These are phyloP conservation scores for Monilinia fructicola DNA, from an alignment of 2,329 filamentous ascomycete genomes.

Conservation along the genomic window DNA sequence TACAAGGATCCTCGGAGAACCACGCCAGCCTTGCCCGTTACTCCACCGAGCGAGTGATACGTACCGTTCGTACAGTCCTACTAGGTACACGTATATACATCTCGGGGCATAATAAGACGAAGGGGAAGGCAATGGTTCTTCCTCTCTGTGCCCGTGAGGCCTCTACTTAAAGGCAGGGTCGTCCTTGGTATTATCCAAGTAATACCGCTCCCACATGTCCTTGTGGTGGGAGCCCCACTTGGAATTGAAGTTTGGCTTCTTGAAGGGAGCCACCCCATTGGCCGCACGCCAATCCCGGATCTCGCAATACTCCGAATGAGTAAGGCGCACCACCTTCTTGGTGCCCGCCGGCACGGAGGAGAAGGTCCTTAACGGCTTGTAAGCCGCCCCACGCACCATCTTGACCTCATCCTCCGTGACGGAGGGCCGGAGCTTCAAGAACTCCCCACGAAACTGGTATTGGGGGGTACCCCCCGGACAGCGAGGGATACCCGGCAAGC, in stretches of 20 bases:
- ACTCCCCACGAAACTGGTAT: background rate
- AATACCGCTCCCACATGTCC: background rate
- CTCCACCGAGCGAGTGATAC: conserved; percentile 6
- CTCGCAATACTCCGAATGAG: background rate
- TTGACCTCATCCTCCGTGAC: conserved; percentile 7
- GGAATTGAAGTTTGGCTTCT: background rate
- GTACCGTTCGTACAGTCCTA: conserved; percentile 13
- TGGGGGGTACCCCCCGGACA: background rate
- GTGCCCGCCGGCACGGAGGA: background rate
- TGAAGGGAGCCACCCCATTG: conserved; percentile 12
- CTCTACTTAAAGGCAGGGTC: background rate
- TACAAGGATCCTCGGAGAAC: background rate
- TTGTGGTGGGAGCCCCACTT: background rate
- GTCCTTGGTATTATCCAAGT: background rate
- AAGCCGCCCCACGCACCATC: background rate
- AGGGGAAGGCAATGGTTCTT: background rate
- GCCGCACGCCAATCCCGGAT: background rate
- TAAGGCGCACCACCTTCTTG: background rate
- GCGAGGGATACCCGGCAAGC: background rate
- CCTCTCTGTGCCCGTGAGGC: background rate
- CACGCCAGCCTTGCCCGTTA: background rate
- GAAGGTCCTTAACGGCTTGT: background rate
- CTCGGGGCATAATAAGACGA: background rate
- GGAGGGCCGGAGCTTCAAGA: background rate
- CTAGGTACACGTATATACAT: conserved; percentile 3